These are phyloP conservation scores for Scheffersomyces segobiensis DNA, from an alignment of 1,139 yeast species.

Conservation along the genomic window DNA sequence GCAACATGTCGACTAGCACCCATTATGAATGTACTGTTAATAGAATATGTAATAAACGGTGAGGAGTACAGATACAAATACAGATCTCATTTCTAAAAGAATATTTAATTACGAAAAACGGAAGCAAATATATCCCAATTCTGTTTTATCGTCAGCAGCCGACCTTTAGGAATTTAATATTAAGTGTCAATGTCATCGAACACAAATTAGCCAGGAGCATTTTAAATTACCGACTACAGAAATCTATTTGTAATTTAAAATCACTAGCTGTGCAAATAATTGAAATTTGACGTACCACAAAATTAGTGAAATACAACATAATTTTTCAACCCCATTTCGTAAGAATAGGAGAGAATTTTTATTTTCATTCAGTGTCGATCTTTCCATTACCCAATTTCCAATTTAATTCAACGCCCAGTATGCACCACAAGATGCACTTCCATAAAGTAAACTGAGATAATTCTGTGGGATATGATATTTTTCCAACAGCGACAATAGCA, in stretches of 20 bases:
- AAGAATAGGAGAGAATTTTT: background rate
- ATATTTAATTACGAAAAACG: background rate
- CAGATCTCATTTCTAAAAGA: background rate
- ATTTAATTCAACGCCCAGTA: background rate
- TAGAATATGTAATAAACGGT: background rate
- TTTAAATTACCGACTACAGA: background rate
- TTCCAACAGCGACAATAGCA: background rate
- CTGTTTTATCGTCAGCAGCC: background rate
- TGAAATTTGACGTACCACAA: background rate
- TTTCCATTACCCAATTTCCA: background rate
- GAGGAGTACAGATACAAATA: background rate
- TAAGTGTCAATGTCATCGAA: background rate
- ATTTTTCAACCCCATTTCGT: background rate
- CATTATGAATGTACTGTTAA: background rate
- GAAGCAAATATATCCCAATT: background rate
- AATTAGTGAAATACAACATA: background rate
- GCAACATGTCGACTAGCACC: background rate
- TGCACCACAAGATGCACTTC: background rate
- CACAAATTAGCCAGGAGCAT: background rate
- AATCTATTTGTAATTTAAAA: background rate
- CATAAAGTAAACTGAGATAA: background rate
- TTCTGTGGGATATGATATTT: background rate
- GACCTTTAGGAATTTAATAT: background rate
- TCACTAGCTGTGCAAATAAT: background rate
- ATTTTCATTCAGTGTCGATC: background rate